Base-by-base conservation (phyloP, 306 rosid genomes). In the Erythrophleum fordii region DNA sequence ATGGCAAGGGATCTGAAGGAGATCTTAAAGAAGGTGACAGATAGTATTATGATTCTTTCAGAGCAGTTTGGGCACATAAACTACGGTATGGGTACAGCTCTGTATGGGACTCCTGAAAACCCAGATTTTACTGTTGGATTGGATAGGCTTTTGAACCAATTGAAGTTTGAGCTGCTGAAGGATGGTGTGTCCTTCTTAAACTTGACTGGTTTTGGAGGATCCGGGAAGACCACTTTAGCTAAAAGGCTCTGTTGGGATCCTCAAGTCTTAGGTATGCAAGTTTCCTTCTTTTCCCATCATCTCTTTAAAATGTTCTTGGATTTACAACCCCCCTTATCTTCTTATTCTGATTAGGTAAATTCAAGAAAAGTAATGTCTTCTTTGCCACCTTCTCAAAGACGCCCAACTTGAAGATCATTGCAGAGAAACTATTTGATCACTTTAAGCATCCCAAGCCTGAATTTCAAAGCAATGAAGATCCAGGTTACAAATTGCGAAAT, bases 141-240 rank as follows among this genome's bases (percentile, higher is more conserved):
- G 89, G 89, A 73, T 48, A 37, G 0, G 49, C 84, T 72, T 62
- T 69, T 89, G 73, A 53, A 29, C 2, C 73, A 73, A 34, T 39
- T 92, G 85, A 90, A 72, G 87, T 8, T 4, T 11, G 77, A 81
- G 78, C 75, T 90, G 76, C 82, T 87, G 12, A 83, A 73, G 60
- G 71, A 69, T 25, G 88, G 81, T 25, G 64, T 26, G 0, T 56
- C 77, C 3, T 80, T 87, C 5, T 52, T 77, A 4, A 85, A 84
- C n/a, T 76, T 92, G 80, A 90, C 89, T 67, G 97, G 88, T 79
- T 85, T 89, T 71, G 97, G 88, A 23, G 97, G 97, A 18, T 88
- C 86, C 0, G 92, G 94, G 51, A 92, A 92, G 75, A 85, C 89
- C 64, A 87, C 97, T 0, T 62, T 92, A 20, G 94, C 89, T 35